Percentiles rank a stretch among this genome's conserved stretches.
These are phyloP conservation scores for Lagenaria siceraria DNA, from an alignment of 306 rosid species.

Conservation along the genomic window DNA sequence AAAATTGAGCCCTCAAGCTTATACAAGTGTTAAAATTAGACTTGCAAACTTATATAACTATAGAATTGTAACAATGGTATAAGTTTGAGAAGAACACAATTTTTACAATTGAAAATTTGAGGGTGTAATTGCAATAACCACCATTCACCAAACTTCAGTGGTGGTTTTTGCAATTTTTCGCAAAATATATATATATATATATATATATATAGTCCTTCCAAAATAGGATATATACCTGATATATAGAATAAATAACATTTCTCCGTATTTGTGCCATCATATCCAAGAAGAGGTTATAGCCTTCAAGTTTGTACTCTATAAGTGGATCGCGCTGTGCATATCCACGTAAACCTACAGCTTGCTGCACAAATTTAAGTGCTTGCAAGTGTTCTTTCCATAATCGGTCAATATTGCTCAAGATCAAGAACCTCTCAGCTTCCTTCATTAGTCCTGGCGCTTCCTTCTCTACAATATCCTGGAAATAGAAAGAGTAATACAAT, in stretches of 20 bases:
- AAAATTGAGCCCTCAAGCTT: no score
- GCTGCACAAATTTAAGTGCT: conserved; percentile 88
- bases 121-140: no score
- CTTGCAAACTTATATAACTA: no score
- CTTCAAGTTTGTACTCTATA: conserved; percentile 93
- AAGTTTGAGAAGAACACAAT: no score
- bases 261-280: conserved; percentile 99
- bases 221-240: conserved; percentile 42
- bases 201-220: no score
- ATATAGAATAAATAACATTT: conserved; percentile 88
- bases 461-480: conserved; percentile 58
- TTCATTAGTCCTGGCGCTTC: conserved; percentile 84
- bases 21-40: no score
- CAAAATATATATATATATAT: no score
- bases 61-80: no score
- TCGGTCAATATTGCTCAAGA: conserved; percentile 83
- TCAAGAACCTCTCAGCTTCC: conserved; percentile 87
- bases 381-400: conserved; percentile 96
- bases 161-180: no score
- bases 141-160: no score
- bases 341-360: conserved; percentile 89
- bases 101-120: no score
- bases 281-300: conserved; percentile 93
- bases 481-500: background rate
- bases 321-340: conserved; percentile 97